phyloP scores from a whole-genome alignment of 495 filamentous ascomycete genomes.

The Lepraria neglecta region DNA sequence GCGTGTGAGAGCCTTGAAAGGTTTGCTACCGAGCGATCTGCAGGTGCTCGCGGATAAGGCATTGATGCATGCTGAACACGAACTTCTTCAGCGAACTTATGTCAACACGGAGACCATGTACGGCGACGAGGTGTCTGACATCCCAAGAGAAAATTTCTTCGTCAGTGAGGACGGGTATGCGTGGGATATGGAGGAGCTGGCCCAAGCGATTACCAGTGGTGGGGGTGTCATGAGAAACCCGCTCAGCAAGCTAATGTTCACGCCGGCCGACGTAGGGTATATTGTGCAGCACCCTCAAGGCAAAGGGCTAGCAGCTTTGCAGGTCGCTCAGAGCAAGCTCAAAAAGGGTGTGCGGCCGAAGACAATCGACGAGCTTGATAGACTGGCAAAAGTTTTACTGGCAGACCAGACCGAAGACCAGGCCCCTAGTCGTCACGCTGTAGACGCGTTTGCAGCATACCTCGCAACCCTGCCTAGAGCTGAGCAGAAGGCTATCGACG shows the following conservation, averaged over 20 bases:
- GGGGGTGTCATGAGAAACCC: conserved; percentile 34
- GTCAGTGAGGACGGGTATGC: conserved; percentile 37
- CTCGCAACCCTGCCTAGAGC: conserved; percentile 32
- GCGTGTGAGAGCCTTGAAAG: conserved; percentile 15
- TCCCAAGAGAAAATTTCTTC: conserved; percentile 29
- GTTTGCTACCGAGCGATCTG: conserved; percentile 9
- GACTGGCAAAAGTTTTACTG: conserved; percentile 31
- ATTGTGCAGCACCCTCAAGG: conserved; percentile 36
- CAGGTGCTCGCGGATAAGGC: conserved; percentile 19
- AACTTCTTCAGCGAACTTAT: conserved; percentile 27
- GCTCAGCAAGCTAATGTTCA: conserved; percentile 32
- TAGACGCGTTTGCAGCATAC: conserved; percentile 37
- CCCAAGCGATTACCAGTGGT: conserved; percentile 26
- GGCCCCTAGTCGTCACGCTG: conserved; percentile 28
- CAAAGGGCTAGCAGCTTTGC: conserved; percentile 24
- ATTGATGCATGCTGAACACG: conserved; percentile 28
- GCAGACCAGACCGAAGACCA: conserved; percentile 32
- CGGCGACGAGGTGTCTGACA: conserved; percentile 23
- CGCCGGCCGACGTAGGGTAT: conserved; percentile 28
- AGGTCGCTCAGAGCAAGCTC: conserved; percentile 34
- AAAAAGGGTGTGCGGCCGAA: conserved; percentile 33
- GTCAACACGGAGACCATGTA: conserved; percentile 32
- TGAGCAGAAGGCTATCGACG: conserved; percentile 35
- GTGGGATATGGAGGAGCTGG: conserved; percentile 39
- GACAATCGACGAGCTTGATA: conserved; percentile 35